Evolutionary conservation across 75 land plant species (phyloP).

Genomic region (Selaginella tamariscina): DNA sequence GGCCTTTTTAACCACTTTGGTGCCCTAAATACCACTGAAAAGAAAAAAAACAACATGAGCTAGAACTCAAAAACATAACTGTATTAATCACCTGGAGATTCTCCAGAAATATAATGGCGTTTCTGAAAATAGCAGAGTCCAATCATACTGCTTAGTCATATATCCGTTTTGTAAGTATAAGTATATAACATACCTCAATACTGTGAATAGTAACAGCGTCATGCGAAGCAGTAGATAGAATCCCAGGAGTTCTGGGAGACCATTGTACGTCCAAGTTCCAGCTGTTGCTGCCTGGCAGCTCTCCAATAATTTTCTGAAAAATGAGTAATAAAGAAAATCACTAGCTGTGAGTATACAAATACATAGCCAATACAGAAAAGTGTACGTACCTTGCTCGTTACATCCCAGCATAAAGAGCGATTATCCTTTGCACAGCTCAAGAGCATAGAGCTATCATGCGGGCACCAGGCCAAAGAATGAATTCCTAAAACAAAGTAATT

Average conservation of each 20-base stretch:
- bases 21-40: constrained; percentile 54
- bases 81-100: background rate
- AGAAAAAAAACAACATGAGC: background rate
- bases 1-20: constrained; percentile 92
- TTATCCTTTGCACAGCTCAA: constrained; percentile 87
- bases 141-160: too few relatives aligned
- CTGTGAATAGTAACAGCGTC: constrained; percentile 88
- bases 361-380: background rate
- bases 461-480: constrained; percentile 94
- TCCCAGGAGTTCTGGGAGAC: constrained; percentile 90
- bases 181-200: constrained; percentile 54
- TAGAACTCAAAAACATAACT: background rate
- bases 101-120: too few relatives aligned
- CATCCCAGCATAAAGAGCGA: constrained; percentile 90
- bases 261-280: constrained; percentile 98
- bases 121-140: too few relatives aligned
- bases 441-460: constrained; percentile 65
- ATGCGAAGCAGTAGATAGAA: constrained; percentile 84
- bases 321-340: background rate
- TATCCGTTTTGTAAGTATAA: too few relatives aligned
- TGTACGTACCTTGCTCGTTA: background rate
- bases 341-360: background rate
- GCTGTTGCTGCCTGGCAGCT: constrained; percentile 69
- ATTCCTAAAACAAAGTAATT: constrained; percentile 45
- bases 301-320: constrained; percentile 53